phyloP scores from a whole-genome alignment of 169 alveolate genomes.

The Plasmodium billcollinsi region DNA sequence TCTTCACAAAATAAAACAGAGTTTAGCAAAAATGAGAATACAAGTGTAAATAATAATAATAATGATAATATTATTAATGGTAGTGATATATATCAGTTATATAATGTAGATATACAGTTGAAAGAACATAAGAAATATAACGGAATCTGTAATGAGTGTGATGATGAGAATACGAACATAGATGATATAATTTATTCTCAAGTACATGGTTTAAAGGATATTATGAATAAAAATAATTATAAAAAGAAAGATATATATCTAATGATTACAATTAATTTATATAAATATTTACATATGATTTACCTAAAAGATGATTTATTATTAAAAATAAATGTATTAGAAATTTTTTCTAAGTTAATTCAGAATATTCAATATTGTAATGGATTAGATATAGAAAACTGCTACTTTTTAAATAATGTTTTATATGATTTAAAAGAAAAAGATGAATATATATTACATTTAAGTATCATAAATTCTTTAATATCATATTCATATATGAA shows the following conservation, averaged over 20 bases:
- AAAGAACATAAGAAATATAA: background rate
- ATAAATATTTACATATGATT: constrained; percentile 56
- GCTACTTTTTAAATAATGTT: constrained; percentile 25
- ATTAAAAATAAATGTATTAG: constrained; percentile 72
- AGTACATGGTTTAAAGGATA: background rate
- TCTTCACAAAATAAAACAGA: background rate
- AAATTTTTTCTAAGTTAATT: constrained; percentile 48
- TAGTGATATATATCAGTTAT: background rate
- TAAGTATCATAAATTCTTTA: constrained; percentile 62
- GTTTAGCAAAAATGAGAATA: background rate
- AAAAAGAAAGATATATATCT: constrained; percentile 13
- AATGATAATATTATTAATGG: background rate
- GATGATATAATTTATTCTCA: constrained; percentile 29
- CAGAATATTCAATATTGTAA: constrained; percentile 26
- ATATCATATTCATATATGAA: constrained; percentile 37
- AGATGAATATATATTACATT: constrained; percentile 36
- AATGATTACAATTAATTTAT: constrained; percentile 54
- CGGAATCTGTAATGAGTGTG: background rate
- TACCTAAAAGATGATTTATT: constrained; percentile 67
- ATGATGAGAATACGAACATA: constrained; percentile 12
- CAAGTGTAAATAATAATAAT: background rate
- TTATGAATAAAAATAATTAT: constrained; percentile 47
- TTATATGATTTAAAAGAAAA: constrained; percentile 20
- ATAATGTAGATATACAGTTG: background rate
- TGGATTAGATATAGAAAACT: background rate